phyloP scores from a whole-genome alignment of 345 rosid species.

The Bruguiera parviflora region DNA sequence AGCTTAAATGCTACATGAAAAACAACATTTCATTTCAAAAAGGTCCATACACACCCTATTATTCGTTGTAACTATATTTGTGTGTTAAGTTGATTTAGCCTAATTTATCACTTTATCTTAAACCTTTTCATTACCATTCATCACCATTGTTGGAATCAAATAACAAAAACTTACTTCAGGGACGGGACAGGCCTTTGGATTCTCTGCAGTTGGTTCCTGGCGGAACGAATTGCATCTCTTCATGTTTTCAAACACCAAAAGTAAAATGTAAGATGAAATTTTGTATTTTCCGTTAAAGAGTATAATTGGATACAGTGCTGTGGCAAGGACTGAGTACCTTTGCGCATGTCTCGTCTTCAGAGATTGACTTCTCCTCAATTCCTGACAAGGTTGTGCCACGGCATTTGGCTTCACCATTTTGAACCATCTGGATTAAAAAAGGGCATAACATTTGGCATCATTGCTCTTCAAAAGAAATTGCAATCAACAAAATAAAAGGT shows the following conservation, averaged over 20 bases:
- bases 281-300: neutral
- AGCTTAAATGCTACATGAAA: too few relatives aligned
- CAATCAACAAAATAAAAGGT: neutral
- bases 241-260: neutral
- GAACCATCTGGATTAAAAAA: constrained; percentile 51
- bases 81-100: too few relatives aligned
- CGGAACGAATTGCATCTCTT: constrained; percentile 27
- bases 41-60: neutral
- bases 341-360: constrained; percentile 31
- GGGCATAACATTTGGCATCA: neutral
- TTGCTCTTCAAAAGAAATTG: neutral
- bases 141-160: neutral
- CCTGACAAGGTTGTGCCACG: constrained; percentile 37
- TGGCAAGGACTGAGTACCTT: constrained; percentile 26
- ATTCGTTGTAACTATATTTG: too few relatives aligned
- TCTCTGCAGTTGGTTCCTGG: constrained; percentile 12
- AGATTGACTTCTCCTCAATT: constrained; percentile 50
- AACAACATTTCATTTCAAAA: too few relatives aligned
- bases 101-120: neutral
- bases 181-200: constrained; percentile 16
- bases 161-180: constrained; percentile 31
- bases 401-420: constrained; percentile 63
- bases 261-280: too few relatives aligned
- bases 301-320: neutral
- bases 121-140: neutral